phyloP scores from a whole-genome alignment of 192 early-diverging fungal genomes.

The Chytriomyces hyalinus region DNA sequence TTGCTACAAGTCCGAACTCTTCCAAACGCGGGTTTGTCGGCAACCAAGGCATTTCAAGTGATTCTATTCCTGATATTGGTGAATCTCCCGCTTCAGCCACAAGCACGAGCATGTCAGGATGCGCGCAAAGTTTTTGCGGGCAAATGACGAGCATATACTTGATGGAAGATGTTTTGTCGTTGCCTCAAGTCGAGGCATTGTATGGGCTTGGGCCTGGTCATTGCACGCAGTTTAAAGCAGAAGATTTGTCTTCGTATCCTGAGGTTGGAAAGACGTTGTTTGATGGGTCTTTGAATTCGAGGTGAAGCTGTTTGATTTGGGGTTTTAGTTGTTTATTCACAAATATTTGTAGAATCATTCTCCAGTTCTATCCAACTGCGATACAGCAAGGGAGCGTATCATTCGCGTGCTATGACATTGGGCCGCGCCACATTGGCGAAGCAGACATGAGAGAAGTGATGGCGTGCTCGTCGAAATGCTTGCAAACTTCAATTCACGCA shows the following conservation, averaged over 20 bases:
- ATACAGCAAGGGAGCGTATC: conserved; percentile 14
- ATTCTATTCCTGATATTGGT: conserved; percentile 28
- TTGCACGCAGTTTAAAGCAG: conserved; percentile 36
- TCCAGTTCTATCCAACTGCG: conserved; percentile 47
- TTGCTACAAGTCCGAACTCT: not conserved
- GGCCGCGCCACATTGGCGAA: conserved; percentile 21
- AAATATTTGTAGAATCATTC: conserved; percentile 22
- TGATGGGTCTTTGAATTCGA: conserved; percentile 34
- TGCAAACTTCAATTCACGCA: conserved; percentile 48
- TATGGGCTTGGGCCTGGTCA: conserved; percentile 37
- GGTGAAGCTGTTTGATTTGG: not conserved
- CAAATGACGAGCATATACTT: conserved; percentile 48
- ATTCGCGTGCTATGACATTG: conserved; percentile 35
- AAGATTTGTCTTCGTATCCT: conserved; percentile 36
- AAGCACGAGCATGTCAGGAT: not conserved
- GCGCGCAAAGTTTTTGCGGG: conserved; percentile 35
- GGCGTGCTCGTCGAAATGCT: conserved; percentile 46
- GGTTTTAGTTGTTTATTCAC: not conserved
- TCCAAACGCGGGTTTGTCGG: not conserved
- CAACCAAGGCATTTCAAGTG: conserved; percentile 4
- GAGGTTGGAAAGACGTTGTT: conserved; percentile 36
- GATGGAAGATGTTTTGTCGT: conserved; percentile 41
- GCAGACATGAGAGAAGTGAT: conserved; percentile 36
- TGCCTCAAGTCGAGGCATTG: conserved; percentile 23
- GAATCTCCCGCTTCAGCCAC: not conserved